Percentiles rank a stretch among this genome's conserved stretches.
Evolutionary conservation across 2,329 filamentous ascomycete genomes (phyloP).

Genomic region (Lecanoromycetidae sp.): DNA sequence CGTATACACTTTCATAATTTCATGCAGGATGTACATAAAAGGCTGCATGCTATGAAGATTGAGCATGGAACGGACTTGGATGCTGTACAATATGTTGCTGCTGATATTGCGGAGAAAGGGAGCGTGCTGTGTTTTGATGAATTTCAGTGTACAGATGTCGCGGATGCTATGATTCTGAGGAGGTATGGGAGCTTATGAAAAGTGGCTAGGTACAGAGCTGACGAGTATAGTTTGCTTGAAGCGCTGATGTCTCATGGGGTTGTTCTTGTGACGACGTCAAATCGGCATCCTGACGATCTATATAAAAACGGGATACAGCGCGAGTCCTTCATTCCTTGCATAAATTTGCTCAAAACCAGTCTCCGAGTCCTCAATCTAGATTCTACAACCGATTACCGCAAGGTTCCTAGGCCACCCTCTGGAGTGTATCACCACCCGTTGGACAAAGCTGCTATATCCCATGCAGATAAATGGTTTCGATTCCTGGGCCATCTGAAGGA

Average conservation of each 20-base stretch:
- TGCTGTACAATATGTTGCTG: conserved; percentile 80
- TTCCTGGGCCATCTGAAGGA: conserved; percentile 76
- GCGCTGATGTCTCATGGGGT: conserved; percentile 93
- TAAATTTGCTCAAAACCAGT: conserved; percentile 73
- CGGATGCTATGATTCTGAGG: conserved; percentile 94
- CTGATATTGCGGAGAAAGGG: conserved; percentile 75
- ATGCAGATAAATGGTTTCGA: conserved; percentile 89
- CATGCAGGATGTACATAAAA: conserved; percentile 94
- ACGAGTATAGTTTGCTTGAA: conserved; percentile 55
- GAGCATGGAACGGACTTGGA: conserved; percentile 80
- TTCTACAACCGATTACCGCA: conserved; percentile 91
- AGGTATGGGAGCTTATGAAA: conserved; percentile 37
- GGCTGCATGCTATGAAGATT: conserved; percentile 83
- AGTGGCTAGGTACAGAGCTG: not conserved
- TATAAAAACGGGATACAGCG: conserved; percentile 98
- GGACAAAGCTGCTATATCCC: conserved; percentile 60
- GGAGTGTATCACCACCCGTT: conserved; percentile 90
- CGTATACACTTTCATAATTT: conserved; percentile 99
- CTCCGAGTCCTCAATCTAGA: conserved; percentile 89
- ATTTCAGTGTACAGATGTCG: conserved; percentile 97
- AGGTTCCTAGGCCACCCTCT: conserved; percentile 82
- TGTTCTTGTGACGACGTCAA: conserved; percentile 89
- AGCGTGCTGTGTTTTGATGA: conserved; percentile 95
- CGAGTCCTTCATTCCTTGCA: conserved; percentile 88
- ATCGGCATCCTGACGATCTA: conserved; percentile 88